These are phyloP conservation scores for Sporothrix variecibatus DNA, from an alignment of 2,329 filamentous ascomycete species.

Conservation along the genomic window DNA sequence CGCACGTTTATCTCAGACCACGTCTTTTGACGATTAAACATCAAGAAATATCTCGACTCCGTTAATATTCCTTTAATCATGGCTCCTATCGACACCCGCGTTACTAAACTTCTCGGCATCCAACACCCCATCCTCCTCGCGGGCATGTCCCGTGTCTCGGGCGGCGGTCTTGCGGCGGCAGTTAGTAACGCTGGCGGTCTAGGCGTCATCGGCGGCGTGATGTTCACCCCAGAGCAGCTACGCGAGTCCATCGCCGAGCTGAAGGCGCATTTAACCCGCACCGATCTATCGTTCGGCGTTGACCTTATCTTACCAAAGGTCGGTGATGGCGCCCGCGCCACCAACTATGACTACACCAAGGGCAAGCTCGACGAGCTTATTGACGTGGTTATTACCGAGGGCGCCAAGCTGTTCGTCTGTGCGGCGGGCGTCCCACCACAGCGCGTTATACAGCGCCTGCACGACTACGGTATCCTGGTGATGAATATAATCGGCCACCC, in stretches of 20 bases:
- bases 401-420: conserved; percentile 81
- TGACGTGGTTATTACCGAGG: conserved; percentile 79
- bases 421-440: conserved; percentile 85
- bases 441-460: conserved; percentile 71
- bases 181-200: conserved; percentile 88
- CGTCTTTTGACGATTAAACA: too few relatives aligned
- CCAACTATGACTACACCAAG: conserved; percentile 93
- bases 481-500: conserved; percentile 99
- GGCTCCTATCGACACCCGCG: too few relatives aligned
- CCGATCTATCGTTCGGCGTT: conserved; percentile 80
- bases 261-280: conserved; percentile 68
- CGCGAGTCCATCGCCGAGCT: conserved; percentile 82
- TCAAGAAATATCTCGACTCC: too few relatives aligned
- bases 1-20: too few relatives aligned
- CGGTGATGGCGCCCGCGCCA: conserved; percentile 79
- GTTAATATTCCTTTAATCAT: too few relatives aligned
- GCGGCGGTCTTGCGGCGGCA: conserved; percentile 75
- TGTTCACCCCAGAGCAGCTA: conserved; percentile 73
- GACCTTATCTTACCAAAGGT: conserved; percentile 91
- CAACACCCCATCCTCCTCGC: conserved; percentile 88
- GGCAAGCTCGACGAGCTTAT: conserved; percentile 89
- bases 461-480: conserved; percentile 75
- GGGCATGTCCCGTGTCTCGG: conserved; percentile 87
- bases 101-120: conserved; percentile 78
- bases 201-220: conserved; percentile 71